Evolutionary conservation across 1,284 basidiomycete species (phyloP), one percentile per base, ranked within the genome.

Genomic region (Pholiota adiposa): DNA sequence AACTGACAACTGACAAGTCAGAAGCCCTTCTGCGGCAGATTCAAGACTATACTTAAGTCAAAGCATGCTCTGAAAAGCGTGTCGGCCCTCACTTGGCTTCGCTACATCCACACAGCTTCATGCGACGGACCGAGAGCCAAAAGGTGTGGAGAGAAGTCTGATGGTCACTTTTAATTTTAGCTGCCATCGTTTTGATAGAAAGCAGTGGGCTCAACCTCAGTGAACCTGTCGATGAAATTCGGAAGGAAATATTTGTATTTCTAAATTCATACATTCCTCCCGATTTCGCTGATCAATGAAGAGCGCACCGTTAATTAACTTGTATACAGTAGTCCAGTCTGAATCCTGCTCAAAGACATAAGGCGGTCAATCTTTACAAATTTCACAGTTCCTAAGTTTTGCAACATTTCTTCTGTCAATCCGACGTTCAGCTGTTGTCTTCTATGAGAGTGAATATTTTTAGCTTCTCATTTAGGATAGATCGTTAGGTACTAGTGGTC

Each of bases 101-200:
- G 6, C 9, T 12, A 12, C 36, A 38, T 12, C 16, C 12, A 38
- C 16, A n/a, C 36, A 9, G 36, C 36, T 38, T 38, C 12, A 38
- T 12, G 9, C 36, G 14, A 25, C 44, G 23, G 44, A 27, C 23
- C 44, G 44, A 23, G 25, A 43, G 40, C 40, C 44, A 19, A 23
- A 14, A 46, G 23, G 21, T 2, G 44, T 46, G 44, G 21, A 27
- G 23, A 8, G 12, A n/a, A 11, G 21, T 14, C 6, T 46, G 44
- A 46, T 18, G 44, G 44, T 4, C 25, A 11, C 18, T 27, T 21
- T 44, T 44, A 16, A 46, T 46, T 16, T 27, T 25, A 46, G 14
- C 44, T 46, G 44, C 44, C 44, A 46, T 46, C 23, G 12, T 46
- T 41, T 46, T 46, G 44, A 46, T 23, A 46, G 44, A 46, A 46